Evolutionary conservation across 2,329 filamentous ascomycete species (phyloP), one percentile per base, ranked within the genome.

Genomic region (Triangularia verruculosa): DNA sequence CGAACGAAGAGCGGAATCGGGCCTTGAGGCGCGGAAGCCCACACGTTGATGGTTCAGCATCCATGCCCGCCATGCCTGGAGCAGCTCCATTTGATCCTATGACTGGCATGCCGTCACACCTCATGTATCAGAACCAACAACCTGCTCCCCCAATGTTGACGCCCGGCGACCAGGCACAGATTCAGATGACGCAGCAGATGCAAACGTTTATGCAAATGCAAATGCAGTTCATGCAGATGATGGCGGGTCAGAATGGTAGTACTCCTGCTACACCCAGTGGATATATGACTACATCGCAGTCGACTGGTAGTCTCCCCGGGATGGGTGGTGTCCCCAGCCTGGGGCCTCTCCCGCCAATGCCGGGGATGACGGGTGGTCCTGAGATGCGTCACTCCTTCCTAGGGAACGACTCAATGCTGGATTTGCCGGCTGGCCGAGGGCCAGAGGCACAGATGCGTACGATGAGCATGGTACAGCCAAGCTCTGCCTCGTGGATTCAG

Each of bases 151-250:
- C 70, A 20, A 76, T 78, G 74, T 73, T 88, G 53, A 84, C 83
- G 15, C 79, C 87, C 2, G 85, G 84, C 22, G 89, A 92, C 66
- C 89, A 91, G 73, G 88, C 88, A 27, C 90, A 94, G 70, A 83
- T 93, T 51, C 88, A 93, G 69, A 89, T 95, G 83, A 89, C 86
- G 6, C 89, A 92, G 72, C 90, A 93, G 72, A 93, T 94, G 91
- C 84, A 86, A 62, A 89, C 92, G 71, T 93, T 94, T 78, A 93
- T 94, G 90, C 89, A 93, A 73, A 92, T 95, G 89, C 92, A 96
- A 74, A 93, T 96, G 89, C 91, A 96, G 74, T 93, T 93, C 77
- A 94, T 96, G 89, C 90, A 93, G 71, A 89, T 92, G 86, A 90
- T 92, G 83, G 81, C 82, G 0, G 69, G 73, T 12, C 78, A 77